These are phyloP conservation scores for Amanita inopinata DNA, from an alignment of 768 basidiomycete genomes.

Conservation along the genomic window DNA sequence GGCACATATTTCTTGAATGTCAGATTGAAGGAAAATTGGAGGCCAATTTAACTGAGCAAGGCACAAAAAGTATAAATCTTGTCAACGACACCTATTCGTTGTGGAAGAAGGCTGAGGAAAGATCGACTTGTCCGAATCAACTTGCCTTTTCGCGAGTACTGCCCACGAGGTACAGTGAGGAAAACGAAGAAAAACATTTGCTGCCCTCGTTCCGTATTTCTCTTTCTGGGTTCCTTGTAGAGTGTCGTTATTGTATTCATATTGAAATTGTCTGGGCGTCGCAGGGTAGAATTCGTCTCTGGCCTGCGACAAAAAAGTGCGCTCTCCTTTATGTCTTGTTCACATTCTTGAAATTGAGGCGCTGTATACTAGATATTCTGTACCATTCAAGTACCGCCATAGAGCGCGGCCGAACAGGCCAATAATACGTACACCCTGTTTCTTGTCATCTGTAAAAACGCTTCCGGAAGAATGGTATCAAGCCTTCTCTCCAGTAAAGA, in stretches of 20 bases:
- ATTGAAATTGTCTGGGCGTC: constrained; percentile 30
- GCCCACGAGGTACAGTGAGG: constrained; percentile 35
- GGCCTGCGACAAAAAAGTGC: constrained; percentile 39
- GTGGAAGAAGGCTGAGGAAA: constrained; percentile 20
- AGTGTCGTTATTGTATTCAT: constrained; percentile 35
- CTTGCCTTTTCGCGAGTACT: constrained; percentile 35
- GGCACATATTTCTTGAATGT: constrained; percentile 4
- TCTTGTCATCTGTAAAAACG: constrained; percentile 49
- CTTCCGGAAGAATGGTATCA: constrained; percentile 63
- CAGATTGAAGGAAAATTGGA: constrained; percentile 37
- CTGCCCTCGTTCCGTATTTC: constrained; percentile 39
- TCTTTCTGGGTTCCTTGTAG: constrained; percentile 25
- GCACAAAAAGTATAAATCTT: constrained; percentile 24
- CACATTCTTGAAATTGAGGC: not conserved
- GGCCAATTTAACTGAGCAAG: constrained; percentile 26
- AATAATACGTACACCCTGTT: constrained; percentile 35
- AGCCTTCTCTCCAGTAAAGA: constrained; percentile 31
- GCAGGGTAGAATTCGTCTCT: constrained; percentile 30
- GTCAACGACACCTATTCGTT: constrained; percentile 24
- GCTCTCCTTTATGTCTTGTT: constrained; percentile 9
- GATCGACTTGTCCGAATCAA: constrained; percentile 18
- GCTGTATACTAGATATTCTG: constrained; percentile 24
- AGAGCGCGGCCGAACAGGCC: constrained; percentile 47
- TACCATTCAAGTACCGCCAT: constrained; percentile 43
- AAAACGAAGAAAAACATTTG: constrained; percentile 22